Evolutionary conservation across 495 filamentous ascomycete species (phyloP), one percentile per base, ranked within the genome.

Genomic region (Friedmanniomyces endolithicus): DNA sequence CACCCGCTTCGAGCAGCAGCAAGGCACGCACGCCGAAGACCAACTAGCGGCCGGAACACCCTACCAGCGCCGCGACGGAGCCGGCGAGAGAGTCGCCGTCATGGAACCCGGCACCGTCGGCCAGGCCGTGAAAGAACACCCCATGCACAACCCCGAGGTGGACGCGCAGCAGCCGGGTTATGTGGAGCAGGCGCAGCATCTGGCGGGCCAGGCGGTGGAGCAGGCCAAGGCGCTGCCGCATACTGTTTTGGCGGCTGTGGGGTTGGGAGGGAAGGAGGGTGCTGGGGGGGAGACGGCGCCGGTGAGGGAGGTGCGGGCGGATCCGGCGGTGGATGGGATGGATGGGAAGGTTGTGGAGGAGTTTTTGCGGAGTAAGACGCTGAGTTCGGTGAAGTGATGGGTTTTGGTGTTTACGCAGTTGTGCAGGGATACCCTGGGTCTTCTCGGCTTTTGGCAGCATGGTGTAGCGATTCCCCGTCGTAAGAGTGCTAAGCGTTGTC

Each of bases 61-160:
- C 7, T 58, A 48, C 3, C 31, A 60, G 31, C 55, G 53, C n/a
- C 51, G 63, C 40, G 59, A 71, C 56, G 64, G 61, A 9, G 51
- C 58, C 40, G 67, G 70, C 39, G 67, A 68, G 50, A 68, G 65
- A 58, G 65, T 57, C 20, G 59, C 51, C 2, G 60, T 65, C n/a
- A 67, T 71, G 62, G 69, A 72, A 31, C 65, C 70, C 6, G 50
- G 44, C 34, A 72, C 70, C 14, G 66, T 71, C 17, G 70, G 68
- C 1, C 70, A 72, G 51, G 70, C 65, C 44, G 64, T 67, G 25
- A 72, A 72, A 50, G 67, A 67, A 27, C 56, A 65, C 19, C 52
- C 57, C 23, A 23, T 37, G 33, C 50, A 49, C 12, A 53, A 65
- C 43, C 52, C 43, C 56, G 24, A 54, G 1, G 25, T 11, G 11